Evolutionary conservation across 768 basidiomycete species (phyloP), one percentile per base, ranked within the genome.

Genomic region (Gymnopilus dilepis): DNA sequence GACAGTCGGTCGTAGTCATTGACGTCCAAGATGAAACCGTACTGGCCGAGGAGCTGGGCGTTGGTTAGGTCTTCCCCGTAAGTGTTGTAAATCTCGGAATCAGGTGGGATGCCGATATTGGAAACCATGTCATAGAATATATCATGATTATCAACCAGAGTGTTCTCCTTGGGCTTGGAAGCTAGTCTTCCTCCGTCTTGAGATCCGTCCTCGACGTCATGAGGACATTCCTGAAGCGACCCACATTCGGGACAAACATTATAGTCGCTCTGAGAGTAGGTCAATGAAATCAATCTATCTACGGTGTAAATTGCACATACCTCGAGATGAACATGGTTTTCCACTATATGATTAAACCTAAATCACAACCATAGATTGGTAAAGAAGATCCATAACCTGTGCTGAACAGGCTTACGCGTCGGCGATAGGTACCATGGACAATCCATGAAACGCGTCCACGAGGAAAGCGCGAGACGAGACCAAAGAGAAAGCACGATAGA

Each of bases 381-480:
- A 53, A 50, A 19, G 26, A n/a, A 15, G 28, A 48, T 51, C 50
- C 61, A 1, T 47, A 51, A 52, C 34, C 17, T 43, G 55, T 58
- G 19, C 31, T 22, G 22, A 50, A n/a, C 34, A 21, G 12, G 82
- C 88, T 73, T 70, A 92, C 90, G 83, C 83, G 76, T 95, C 94
- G 31, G 92, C 92, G 64, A 94, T 83, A 4, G 94, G 93, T 19
- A 94, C 91, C 83, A 97, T 90, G 1, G 90, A 83, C 17, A 95
- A 77, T 6, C 86, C 86, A 70, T 94, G 92, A 70, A 86, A 95
- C 6, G 84, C 81, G 73, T 96, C 94, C 62, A 94, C 85, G 61
- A 92, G 78, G 74, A 96, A 96, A 3, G 92, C 89, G 38, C 94
- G 82, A 4, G 92, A 90, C 3, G 88, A 90, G 53, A 96, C 91